Evolutionary conservation across 1,139 yeast species (phyloP), one percentile per base, ranked within the genome.

Genomic region (Saccharomyces uvarum): DNA sequence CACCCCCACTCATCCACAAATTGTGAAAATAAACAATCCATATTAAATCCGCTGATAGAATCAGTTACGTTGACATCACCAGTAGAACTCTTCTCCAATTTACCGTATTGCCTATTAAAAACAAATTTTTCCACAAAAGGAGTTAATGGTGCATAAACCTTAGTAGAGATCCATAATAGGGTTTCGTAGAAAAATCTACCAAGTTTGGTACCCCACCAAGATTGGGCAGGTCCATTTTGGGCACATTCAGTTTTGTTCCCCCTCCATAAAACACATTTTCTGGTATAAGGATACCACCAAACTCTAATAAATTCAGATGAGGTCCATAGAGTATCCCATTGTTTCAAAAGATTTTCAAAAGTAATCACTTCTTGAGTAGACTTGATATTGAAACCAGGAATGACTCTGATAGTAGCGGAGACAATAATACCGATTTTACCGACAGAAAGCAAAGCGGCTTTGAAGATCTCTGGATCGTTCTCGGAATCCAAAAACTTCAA

Each of bases 221-320:
- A 83, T 38, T 77, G 77, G 63, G 88, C 77, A 46, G 93, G 89
- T 1, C 73, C 77, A n/a, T 87, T 78, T 50, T 83, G 73, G 1
- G 85, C 80, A 48, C 85, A 88, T 28, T 75, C 74, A 21, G 79
- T 72, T 67, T 88, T 88, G 48, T 82, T 76, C 31, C 96, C 98
- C 66, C 95, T 81, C 97, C 98, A 93, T 52, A 90, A 75, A 38
- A 90, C 84, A 74, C 96, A 88, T 64, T 85, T 85, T 54, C 81
- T 81, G 24, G 95, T 79, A 70, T 93, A 93, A 0, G 99, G 99
- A 71, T 88, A 93, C 98, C 99, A 93, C 98, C 98, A 93, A 51
- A 90, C 81, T 60, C 98, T 80, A 49, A 89, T 85, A 65, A 84
- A 93, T 72, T 93, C 99, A n/a, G 91, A 80, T 53, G 88, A 84